Base-by-base conservation (phyloP, 2,329 filamentous ascomycete genomes). In the Fusarium albidum region DNA sequence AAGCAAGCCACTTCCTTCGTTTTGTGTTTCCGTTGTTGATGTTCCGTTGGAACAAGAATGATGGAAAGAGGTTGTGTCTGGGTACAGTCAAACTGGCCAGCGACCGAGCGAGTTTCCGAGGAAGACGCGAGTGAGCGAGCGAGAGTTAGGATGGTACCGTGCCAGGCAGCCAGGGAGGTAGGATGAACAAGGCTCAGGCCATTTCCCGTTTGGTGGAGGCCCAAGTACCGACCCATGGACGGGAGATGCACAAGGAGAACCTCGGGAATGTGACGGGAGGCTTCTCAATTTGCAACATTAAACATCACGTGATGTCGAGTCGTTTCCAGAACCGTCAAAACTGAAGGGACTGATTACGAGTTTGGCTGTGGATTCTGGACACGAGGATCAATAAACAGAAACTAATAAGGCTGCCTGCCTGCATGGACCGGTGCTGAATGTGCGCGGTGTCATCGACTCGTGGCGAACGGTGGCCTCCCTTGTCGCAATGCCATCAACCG, bases 211-310 rank as follows among this genome's bases (percentile, higher is more conserved):
- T 17, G 39, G 27, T 59, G 43, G 52, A 60, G 63, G 55, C 43
- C 50, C 35, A 64, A 63, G 63, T 66, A 66, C 58, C 58, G 63
- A 58, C 21, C 21, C 21, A 21, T 21, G 21, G 21, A 21, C 57
- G 59, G 58, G 54, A 62, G 58, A 62, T 57, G 55, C 39, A 55
- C 60, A 61, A 66, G 41, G 55, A 63, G 52, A 62, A 60, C 63
- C 61, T 64, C 63, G 63, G 58, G 58, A 66, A 65, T 66, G 60
- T 46, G 41, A 62, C 49, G 52, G 63, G 43, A 59, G 54, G 35
- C 43, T 62, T 21, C n/a, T n/a, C 21, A 21, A 21, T 21, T 21
- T 55, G 44, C 42, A 35, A 52, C 18, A 49, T 26, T 37, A 9
- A 7, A 14, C 3, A 34, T 61, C 58, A 61, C 58, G 58, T 61